These are phyloP conservation scores for Closterium sp. DNA, from an alignment of 139 green algal species.

Conservation along the genomic window DNA sequence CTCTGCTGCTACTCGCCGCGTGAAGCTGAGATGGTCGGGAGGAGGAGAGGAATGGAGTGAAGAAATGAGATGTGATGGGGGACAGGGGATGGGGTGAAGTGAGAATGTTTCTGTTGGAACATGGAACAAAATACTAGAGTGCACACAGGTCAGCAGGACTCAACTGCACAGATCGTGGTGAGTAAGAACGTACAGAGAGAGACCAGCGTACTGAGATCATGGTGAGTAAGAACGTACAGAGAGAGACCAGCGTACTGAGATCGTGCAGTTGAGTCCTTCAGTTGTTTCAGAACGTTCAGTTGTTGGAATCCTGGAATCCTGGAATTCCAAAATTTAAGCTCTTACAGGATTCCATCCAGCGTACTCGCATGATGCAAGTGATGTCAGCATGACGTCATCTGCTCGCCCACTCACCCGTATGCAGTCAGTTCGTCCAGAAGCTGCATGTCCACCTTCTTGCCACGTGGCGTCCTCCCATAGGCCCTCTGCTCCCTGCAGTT, in stretches of 20 bases:
- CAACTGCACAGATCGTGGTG: neutral
- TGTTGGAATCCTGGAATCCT: slow-evolving; percentile 35
- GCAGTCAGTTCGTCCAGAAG: slow-evolving; percentile 45
- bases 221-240: neutral
- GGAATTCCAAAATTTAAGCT: too few relatives aligned
- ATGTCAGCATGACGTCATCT: neutral
- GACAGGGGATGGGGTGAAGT: too few relatives aligned
- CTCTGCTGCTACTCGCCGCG: neutral
- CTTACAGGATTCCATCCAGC: neutral
- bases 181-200: neutral
- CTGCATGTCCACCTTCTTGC: slow-evolving; percentile 55
- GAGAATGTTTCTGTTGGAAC: too few relatives aligned
- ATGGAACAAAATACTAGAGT: too few relatives aligned
- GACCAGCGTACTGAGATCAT: slow-evolving; percentile 22
- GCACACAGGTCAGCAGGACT: too few relatives aligned
- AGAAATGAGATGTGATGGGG: too few relatives aligned
- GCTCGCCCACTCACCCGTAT: slow-evolving; percentile 36
- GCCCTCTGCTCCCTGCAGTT: slow-evolving; percentile 34
- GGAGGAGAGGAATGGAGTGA: neutral
- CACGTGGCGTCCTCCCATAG: slow-evolving; percentile 52
- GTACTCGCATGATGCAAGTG: neutral
- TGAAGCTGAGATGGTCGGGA: neutral
- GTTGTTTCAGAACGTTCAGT: too few relatives aligned
- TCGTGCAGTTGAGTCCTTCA: too few relatives aligned
- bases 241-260: slow-evolving; percentile 11